phyloP scores from a whole-genome alignment of 2,329 filamentous ascomycete genomes.

The Parastagonospora avenae region DNA sequence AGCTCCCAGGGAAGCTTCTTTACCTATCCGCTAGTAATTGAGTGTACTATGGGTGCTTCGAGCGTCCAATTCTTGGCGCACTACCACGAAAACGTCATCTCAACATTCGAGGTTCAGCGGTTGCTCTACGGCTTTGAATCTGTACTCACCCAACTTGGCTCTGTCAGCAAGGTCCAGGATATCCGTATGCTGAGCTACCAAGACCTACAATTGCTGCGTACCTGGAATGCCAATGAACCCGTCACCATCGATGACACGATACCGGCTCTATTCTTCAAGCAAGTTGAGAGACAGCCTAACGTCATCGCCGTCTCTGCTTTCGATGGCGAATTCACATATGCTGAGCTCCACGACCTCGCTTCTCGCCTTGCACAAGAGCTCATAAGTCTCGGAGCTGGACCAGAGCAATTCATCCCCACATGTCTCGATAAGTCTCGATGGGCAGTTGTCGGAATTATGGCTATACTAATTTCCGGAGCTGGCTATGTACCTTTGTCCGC shows the following conservation, averaged over 20 bases:
- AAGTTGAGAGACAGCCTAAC: constrained; percentile 21
- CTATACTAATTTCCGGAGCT: constrained; percentile 42
- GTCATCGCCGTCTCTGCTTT: constrained; percentile 32
- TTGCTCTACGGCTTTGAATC: constrained; percentile 38
- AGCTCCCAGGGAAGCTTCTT: constrained; percentile 39
- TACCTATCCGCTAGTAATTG: constrained; percentile 40
- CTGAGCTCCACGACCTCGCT: constrained; percentile 27
- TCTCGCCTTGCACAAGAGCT: constrained; percentile 36
- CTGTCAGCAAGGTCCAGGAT: constrained; percentile 25
- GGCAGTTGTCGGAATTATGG: constrained; percentile 46
- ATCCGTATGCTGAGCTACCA: constrained; percentile 33
- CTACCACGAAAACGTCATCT: constrained; percentile 35
- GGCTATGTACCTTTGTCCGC: constrained; percentile 39
- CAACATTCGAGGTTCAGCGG: constrained; percentile 34
- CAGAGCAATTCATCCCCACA: constrained; percentile 40
- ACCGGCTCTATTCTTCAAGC: constrained; percentile 29
- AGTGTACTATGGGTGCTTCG: constrained; percentile 29
- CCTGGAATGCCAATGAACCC: constrained; percentile 32
- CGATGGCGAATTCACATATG: constrained; percentile 39
- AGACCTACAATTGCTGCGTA: constrained; percentile 27
- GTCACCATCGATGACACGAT: constrained; percentile 30
- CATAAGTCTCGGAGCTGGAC: constrained; percentile 36
- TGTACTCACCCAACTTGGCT: constrained; percentile 31
- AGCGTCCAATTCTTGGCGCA: constrained; percentile 31
- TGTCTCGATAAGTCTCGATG: constrained; percentile 46